Conservation (phyloP, 1,139 yeast species). For the Zygoascus hellenicus region DNA sequence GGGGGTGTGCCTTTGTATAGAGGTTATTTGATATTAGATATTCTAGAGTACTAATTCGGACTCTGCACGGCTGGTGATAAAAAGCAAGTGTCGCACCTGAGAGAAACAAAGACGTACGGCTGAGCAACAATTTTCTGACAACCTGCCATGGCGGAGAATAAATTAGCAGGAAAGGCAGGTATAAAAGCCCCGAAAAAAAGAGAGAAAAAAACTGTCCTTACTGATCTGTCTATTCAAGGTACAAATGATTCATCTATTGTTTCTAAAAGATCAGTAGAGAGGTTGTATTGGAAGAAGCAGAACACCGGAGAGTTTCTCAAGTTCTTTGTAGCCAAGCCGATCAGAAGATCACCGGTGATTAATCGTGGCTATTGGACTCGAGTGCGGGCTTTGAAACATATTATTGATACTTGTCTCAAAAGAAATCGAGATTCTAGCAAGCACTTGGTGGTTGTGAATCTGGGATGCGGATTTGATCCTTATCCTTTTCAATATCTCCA, state of each 20-base stretch:
- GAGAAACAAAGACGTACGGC: neutral
- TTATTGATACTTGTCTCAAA: conserved; percentile 41
- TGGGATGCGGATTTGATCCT: conserved; percentile 69
- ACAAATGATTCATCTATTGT: conserved; percentile 82
- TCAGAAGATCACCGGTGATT: conserved; percentile 72
- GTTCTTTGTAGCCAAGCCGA: conserved; percentile 60
- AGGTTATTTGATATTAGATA: too few relatives aligned
- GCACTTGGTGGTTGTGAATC: conserved; percentile 46
- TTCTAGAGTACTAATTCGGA: too few relatives aligned
- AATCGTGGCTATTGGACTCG: conserved; percentile 83
- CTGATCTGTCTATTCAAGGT: conserved; percentile 57
- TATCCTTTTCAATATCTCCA: conserved; percentile 63
- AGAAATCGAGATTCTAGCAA: conserved; percentile 4
- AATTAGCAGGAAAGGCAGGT: neutral
- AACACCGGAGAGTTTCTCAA: conserved; percentile 47
- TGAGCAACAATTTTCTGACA: neutral
- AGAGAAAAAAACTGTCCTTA: conserved; percentile 17
- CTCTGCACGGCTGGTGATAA: too few relatives aligned
- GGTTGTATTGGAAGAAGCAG: conserved; percentile 46
- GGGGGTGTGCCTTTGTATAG: too few relatives aligned
- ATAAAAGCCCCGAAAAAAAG: conserved; percentile 3
- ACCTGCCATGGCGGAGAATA: neutral
- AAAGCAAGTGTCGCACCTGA: too few relatives aligned
- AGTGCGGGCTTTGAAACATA: conserved; percentile 59
- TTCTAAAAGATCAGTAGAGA: conserved; percentile 74